Base-by-base conservation (phyloP, 2,329 filamentous ascomycete genomes). In the Emergomyces africanus region DNA sequence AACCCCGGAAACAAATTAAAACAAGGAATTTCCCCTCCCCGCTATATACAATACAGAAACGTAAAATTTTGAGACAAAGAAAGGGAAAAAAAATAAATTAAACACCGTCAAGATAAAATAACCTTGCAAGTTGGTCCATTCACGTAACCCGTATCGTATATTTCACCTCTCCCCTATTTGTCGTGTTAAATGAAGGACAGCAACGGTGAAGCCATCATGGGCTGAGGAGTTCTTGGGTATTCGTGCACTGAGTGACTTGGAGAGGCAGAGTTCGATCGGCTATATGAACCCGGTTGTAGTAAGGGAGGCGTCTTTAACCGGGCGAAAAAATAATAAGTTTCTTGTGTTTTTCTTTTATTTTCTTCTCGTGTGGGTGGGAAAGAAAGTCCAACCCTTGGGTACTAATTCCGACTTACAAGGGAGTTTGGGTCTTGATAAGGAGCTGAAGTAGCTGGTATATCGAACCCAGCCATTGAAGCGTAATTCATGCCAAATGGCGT, bases 401-500 rank as follows among this genome's bases (percentile, higher is more conserved):
- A 55, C 23, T 44, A 55, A 15, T 55, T 55, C 53, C 53, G 53
- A 55, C 53, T 55, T 55, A 55, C 53, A 44, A 42, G 35, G 39
- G 53, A 44, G 39, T 55, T 55, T 55, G 70, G 66, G 54, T 75
- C 71, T 42, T 69, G 61, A 60, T 73, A 70, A 25, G 72, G 64
- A 50, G 74, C 68, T 30, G 66, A 59, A 39, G 68, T 64, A 54
- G 69, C 70, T 30, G 71, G 66, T 39, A 82, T 74, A 59, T 83
- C 81, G 63, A 83, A 80, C 51, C 78, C 79, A 59, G 76, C 78
- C 75, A 84, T 80, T 9, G 80, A 78, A 25, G 80, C 79, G 68
- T 83, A 85, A 70, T 79, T 82, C 72, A 83, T 79, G 66, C 78
- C 79, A 68, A 84, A 83, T 0, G 81, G 81, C 67, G 78, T 81